Evolutionary conservation across 1,139 yeast species (phyloP).

Genomic region (Suhomyces terraborum): DNA sequence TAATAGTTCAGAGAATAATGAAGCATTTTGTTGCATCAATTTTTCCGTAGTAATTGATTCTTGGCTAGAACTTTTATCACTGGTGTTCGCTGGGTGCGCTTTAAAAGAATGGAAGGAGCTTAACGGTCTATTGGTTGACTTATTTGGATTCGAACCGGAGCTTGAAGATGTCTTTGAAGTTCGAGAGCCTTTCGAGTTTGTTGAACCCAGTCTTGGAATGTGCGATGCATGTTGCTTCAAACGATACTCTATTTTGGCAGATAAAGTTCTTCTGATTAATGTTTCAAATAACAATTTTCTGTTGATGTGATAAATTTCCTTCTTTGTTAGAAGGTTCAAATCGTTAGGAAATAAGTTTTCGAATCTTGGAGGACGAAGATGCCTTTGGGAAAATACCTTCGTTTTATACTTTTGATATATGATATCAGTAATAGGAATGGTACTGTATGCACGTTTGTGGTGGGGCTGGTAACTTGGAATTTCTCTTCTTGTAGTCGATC

Average conservation of each 20-base stretch:
- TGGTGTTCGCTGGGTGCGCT: background rate
- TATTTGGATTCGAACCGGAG: conserved; percentile 2
- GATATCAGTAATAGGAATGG: conserved; percentile 14
- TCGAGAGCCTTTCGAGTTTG: conserved; percentile 14
- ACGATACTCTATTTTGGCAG: conserved; percentile 46
- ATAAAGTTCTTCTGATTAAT: conserved; percentile 43
- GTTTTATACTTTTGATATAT: conserved; percentile 29
- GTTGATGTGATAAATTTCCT: conserved; percentile 35
- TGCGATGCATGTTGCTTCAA: conserved; percentile 22
- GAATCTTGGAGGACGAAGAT: conserved; percentile 29
- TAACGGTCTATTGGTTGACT: background rate
- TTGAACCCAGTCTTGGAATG: conserved; percentile 11
- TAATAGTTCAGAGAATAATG: conserved; percentile 35
- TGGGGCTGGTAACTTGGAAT: background rate
- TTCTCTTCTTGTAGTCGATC: background rate
- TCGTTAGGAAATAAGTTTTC: conserved; percentile 37
- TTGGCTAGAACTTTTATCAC: conserved; percentile 17
- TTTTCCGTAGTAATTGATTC: conserved; percentile 36
- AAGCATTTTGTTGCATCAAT: conserved; percentile 35
- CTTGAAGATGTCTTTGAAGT: conserved; percentile 8
- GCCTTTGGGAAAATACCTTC: conserved; percentile 29
- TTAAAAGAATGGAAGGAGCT: conserved; percentile 1
- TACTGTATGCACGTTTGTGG: conserved; percentile 9
- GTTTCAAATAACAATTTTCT: conserved; percentile 39
- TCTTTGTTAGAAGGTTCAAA: conserved; percentile 22